Evolutionary conservation across 2,329 filamentous ascomycete genomes (phyloP).

Genomic region (Meredithiella fracta): DNA sequence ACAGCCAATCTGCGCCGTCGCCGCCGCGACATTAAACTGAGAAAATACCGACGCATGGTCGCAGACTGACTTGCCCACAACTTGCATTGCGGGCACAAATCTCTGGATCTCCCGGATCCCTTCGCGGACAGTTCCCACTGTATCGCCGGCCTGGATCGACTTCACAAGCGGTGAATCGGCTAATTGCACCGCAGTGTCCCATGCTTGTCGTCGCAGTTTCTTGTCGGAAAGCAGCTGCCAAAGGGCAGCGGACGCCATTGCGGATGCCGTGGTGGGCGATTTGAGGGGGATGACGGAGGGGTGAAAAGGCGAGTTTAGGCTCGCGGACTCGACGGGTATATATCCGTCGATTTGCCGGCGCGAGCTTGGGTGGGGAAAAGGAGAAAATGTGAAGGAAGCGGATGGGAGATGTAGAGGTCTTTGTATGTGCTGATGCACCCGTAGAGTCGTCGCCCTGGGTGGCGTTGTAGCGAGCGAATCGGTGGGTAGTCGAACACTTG

Average conservation of each 20-base stretch:
- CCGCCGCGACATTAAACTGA: slow-evolving; percentile 21
- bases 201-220: slow-evolving; percentile 13
- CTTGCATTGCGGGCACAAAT: slow-evolving; percentile 22
- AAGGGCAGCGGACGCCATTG: slow-evolving; percentile 13
- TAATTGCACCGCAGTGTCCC: slow-evolving; percentile 12
- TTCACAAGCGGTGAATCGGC: slow-evolving; percentile 13
- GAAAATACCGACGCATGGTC: slow-evolving; percentile 21
- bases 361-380: not conserved
- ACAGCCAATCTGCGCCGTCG: slow-evolving; percentile 20
- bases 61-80: slow-evolving; percentile 22
- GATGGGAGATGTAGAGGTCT: not conserved
- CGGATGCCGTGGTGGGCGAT: slow-evolving; percentile 11
- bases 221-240: slow-evolving; percentile 14
- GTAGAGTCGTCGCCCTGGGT: not conserved
- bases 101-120: slow-evolving; percentile 13
- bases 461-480: too few relatives aligned
- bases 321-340: slow-evolving; percentile 1
- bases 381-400: not conserved
- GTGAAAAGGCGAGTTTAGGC: not conserved
- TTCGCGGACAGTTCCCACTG: slow-evolving; percentile 12
- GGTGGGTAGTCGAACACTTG: too few relatives aligned
- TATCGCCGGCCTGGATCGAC: slow-evolving; percentile 13
- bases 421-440: not conserved
- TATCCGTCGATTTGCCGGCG: not conserved
- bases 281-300: not conserved